Percentiles rank a stretch among this genome's conserved stretches.
Conservation (phyloP, 345 rosid species). For the Anastatica hierochuntica region DNA sequence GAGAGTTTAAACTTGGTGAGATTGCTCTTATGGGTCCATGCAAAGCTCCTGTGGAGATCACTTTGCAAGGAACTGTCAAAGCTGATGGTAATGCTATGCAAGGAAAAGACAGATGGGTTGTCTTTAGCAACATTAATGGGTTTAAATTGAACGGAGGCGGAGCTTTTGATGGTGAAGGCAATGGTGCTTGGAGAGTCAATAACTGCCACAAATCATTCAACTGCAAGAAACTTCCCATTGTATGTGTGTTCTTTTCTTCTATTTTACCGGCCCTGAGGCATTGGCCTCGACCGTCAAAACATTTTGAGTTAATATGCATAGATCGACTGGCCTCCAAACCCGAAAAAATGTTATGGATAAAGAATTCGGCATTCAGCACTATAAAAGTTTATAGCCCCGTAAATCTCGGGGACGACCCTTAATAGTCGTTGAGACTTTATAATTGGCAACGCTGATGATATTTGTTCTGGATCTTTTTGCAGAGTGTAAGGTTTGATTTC, state of each 20-base stretch:
- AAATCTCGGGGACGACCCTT: too few relatives aligned
- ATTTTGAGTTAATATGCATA: too few relatives aligned
- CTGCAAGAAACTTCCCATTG: constrained; percentile 27
- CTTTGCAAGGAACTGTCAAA: constrained; percentile 15
- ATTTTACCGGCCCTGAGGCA: too few relatives aligned
- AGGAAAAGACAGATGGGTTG: constrained; percentile 16
- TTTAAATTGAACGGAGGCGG: constrained; percentile 26
- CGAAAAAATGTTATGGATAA: too few relatives aligned
- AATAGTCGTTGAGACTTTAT: too few relatives aligned
- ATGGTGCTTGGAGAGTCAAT: constrained; percentile 22
- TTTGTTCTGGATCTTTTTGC: too few relatives aligned
- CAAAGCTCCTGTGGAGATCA: constrained; percentile 22
- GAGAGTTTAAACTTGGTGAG: constrained; percentile 20
- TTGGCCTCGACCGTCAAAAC: too few relatives aligned
- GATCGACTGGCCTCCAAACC: too few relatives aligned
- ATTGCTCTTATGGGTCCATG: constrained; percentile 23
- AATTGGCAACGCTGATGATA: too few relatives aligned
- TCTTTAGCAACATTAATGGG: constrained; percentile 12
- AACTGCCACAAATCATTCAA: constrained; percentile 14
- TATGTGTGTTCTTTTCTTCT: background rate
- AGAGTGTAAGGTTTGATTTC: constrained; percentile 28
- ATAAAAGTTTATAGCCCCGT: too few relatives aligned
- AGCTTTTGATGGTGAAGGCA: constrained; percentile 24
- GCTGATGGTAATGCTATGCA: constrained; percentile 4
- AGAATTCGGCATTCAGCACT: too few relatives aligned